Evolutionary conservation across 2,329 filamentous ascomycete species (phyloP), one percentile per base, ranked within the genome.

Genomic region (Botrytis tulipae): DNA sequence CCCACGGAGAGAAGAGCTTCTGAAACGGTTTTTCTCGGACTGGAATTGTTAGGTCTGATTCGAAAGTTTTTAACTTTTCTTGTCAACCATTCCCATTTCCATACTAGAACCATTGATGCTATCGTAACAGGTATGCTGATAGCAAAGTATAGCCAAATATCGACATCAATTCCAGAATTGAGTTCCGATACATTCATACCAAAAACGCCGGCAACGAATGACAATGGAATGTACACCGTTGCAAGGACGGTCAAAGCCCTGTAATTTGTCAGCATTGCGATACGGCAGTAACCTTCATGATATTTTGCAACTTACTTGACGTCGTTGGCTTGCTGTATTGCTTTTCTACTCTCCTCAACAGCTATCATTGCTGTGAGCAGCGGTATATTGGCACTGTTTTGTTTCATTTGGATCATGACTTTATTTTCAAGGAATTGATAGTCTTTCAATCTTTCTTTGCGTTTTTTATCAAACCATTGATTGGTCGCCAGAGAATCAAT

Each of bases 401-500:
- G 32, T 10, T 57, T 25, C 14, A 59, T 57, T 51, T 37, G 66
- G 1, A n/a, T n/a, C 25, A 40, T 69, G 25, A 57, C 35, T n/a
- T 68, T 68, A 12, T n/a, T 35, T 51, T 37, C 48, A 8, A 69
- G 48, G 37, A 59, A 69, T 6, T 57, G 9, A n/a, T n/a, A 57
- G 37, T 57, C 35, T 57, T n/a, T 35, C 9, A 40, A 9, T 3
- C 0, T 18, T 8, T 57, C 14, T 4, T 7, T 22, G 25, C 3
- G 0, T 3, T n/a, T 4, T 0, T 1, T 1, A 5, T 1, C 1
- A 14, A n/a, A 16, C 12, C 0, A 6, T 10, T 0, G 0, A n/a
- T 2, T 14, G 22, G 1, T 48, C 12, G 0, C 10, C 10, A 51
- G 4, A 51, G 48, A 54, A 54, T 54, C 12, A 16, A 54, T 54